These are phyloP conservation scores for Leptomonas pyrrhocoris DNA, from an alignment of 208 protist genomes.

Conservation along the genomic window DNA sequence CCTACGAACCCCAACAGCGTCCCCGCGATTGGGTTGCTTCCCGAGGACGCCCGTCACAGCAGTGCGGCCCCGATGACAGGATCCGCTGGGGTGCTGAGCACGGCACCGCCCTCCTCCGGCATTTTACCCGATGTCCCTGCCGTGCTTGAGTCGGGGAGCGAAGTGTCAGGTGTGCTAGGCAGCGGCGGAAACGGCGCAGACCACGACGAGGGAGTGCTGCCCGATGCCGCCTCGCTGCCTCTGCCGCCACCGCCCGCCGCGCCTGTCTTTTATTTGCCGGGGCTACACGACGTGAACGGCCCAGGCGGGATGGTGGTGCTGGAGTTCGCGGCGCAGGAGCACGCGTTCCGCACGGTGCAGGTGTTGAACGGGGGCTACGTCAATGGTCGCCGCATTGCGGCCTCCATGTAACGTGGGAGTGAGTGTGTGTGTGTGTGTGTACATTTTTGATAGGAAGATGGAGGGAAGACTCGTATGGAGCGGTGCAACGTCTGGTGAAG, in stretches of 20 bases:
- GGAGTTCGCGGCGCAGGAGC: conserved; percentile 40
- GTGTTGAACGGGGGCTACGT: conserved; percentile 69
- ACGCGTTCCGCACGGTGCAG: conserved; percentile 41
- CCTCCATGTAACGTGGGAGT: conserved; percentile 39
- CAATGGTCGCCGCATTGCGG: conserved; percentile 68
- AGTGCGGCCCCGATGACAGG: neutral
- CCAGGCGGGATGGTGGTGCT: conserved; percentile 73
- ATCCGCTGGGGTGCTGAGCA: conserved; percentile 1
- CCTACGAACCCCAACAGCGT: neutral
- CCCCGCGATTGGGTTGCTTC: neutral
- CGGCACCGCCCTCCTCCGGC: conserved; percentile 8
- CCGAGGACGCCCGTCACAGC: neutral
- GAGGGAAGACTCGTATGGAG: neutral
- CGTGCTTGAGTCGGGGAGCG: neutral
- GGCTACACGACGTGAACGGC: conserved; percentile 60
- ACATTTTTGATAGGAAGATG: conserved; percentile 1
- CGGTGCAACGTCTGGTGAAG: too few relatives aligned
- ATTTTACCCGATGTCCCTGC: conserved; percentile 10
- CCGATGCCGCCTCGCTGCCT: conserved; percentile 20
- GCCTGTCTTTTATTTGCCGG: conserved; percentile 25
- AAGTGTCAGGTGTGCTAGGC: conserved; percentile 3
- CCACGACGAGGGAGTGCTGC: conserved; percentile 21
- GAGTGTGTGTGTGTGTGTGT: conserved; percentile 16
- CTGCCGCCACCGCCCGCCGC: conserved; percentile 8
- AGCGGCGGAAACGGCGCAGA: neutral